These are phyloP conservation scores for Talaromyces trachyspermus DNA, from an alignment of 495 filamentous ascomycete genomes.

Conservation along the genomic window DNA sequence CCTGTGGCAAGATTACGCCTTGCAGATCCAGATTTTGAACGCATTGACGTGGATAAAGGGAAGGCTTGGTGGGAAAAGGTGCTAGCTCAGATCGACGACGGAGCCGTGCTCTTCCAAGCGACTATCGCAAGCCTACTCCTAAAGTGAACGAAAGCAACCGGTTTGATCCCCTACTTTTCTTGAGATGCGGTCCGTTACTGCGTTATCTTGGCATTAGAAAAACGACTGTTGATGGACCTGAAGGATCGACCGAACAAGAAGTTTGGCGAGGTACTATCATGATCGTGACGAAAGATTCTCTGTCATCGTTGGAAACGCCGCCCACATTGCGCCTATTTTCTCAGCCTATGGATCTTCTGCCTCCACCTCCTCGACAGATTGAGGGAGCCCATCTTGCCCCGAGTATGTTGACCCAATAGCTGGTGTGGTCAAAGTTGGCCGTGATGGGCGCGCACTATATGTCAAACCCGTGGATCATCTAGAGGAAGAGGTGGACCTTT, in stretches of 20 bases:
- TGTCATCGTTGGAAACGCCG: conserved; percentile 70
- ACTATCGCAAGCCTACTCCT: conserved; percentile 32
- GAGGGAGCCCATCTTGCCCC: conserved; percentile 53
- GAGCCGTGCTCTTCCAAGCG: conserved; percentile 34
- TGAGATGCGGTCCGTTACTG: conserved; percentile 85
- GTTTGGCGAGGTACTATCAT: conserved; percentile 90
- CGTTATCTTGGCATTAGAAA: conserved; percentile 73
- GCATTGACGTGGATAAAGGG: conserved; percentile 30
- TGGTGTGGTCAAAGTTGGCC: conserved; percentile 75
- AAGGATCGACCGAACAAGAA: conserved; percentile 49
- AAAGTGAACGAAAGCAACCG: conserved; percentile 46
- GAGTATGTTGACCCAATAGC: conserved; percentile 86
- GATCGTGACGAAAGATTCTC: conserved; percentile 81
- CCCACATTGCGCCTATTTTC: conserved; percentile 77
- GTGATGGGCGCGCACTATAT: conserved; percentile 72
- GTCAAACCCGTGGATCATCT: conserved; percentile 80
- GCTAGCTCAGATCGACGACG: conserved; percentile 26
- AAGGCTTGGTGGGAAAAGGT: conserved; percentile 43
- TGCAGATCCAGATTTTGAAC: conserved; percentile 37
- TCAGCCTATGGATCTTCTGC: conserved; percentile 76
- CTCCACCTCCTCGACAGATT: conserved; percentile 67
- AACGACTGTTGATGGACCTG: conserved; percentile 26
- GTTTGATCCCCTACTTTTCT: conserved; percentile 75
- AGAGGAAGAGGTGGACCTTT: conserved; percentile 66
- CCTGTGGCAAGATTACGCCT: conserved; percentile 25